A percentile compares a stretch with the other conserved stretches of the same genome.
Conservation (phyloP, 805 yeast genomes). For the Millerozyma miso region DNA sequence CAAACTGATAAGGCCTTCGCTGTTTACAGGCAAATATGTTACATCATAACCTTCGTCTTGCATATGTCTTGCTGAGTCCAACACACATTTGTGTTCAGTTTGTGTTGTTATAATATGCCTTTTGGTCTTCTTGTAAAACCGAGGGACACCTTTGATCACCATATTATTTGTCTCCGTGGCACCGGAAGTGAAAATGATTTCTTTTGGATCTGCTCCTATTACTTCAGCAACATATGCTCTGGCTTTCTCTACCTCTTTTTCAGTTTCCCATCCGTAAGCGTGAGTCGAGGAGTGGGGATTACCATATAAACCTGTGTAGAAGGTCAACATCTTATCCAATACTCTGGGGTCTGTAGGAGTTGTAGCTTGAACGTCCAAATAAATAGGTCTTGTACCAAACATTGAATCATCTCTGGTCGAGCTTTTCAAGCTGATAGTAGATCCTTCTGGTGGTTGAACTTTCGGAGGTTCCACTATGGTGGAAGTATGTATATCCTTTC, state of each 20-base stretch:
- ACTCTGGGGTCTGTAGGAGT: slow-evolving; percentile 98
- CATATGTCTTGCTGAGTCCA: slow-evolving; percentile 90
- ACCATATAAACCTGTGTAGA: slow-evolving; percentile 90
- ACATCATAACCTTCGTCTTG: slow-evolving; percentile 97
- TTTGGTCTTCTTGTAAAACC: slow-evolving; percentile 86
- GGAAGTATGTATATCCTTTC: slow-evolving; percentile 15
- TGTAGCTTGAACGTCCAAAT: slow-evolving; percentile 96
- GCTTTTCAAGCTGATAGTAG: slow-evolving; percentile 39
- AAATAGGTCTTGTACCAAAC: slow-evolving; percentile 82
- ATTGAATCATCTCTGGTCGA: slow-evolving; percentile 43
- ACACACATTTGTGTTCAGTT: slow-evolving; percentile 98
- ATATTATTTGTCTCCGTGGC: slow-evolving; percentile 97
- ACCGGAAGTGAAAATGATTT: slow-evolving; percentile 93
- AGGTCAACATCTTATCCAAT: slow-evolving; percentile 78
- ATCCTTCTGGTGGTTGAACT: slow-evolving; percentile 43
- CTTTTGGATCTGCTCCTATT: slow-evolving; percentile 92
- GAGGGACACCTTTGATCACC: slow-evolving; percentile 92
- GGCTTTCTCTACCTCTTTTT: slow-evolving; percentile 83
- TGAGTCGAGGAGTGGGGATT: slow-evolving; percentile 98
- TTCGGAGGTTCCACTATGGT: slow-evolving; percentile 16
- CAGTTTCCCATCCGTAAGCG: slow-evolving; percentile 98
- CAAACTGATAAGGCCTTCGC: slow-evolving; percentile 75
- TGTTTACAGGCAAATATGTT: slow-evolving; percentile 81
- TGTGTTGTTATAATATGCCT: slow-evolving; percentile 93
- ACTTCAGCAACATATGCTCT: slow-evolving; percentile 77